phyloP scores from a whole-genome alignment of 2,329 filamentous ascomycete genomes.

The Penicillium sclerotiorum region DNA sequence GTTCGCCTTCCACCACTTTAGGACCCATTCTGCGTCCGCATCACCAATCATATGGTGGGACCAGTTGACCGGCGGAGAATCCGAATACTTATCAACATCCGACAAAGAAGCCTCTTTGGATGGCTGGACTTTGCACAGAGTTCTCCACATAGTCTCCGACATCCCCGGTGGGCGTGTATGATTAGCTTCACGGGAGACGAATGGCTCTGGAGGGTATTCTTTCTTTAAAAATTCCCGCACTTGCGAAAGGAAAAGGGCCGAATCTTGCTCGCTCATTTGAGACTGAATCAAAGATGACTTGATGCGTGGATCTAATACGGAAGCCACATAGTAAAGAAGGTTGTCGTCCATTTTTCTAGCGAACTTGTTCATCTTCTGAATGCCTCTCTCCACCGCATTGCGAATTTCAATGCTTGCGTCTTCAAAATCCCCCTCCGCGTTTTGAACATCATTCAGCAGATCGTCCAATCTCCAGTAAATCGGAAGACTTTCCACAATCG shows the following conservation, averaged over 20 bases:
- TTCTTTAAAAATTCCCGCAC: constrained; percentile 12
- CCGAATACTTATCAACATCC: constrained; percentile 13
- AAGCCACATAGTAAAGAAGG: constrained; percentile 19
- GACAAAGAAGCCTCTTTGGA: constrained; percentile 7
- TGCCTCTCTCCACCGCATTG: constrained; percentile 8
- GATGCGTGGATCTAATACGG: constrained; percentile 16
- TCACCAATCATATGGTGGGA: constrained; percentile 10
- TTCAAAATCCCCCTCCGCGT: constrained; percentile 14
- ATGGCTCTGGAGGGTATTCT: constrained; percentile 11
- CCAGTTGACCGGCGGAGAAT: constrained; percentile 8
- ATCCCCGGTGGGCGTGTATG: constrained; percentile 6
- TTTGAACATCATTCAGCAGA: constrained; percentile 10
- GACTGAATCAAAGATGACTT: constrained; percentile 14
- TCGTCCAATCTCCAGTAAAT: constrained; percentile 13
- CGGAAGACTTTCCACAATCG: constrained; percentile 10
- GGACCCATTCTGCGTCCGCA: constrained; percentile 13
- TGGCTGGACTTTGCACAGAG: constrained; percentile 8
- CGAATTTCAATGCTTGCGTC: constrained; percentile 9
- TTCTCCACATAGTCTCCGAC: constrained; percentile 11
- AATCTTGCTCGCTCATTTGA: constrained; percentile 11
- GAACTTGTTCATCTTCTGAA: constrained; percentile 14
- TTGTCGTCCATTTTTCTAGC: constrained; percentile 11
- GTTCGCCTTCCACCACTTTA: constrained; percentile 13
- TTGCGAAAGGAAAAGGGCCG: constrained; percentile 11
- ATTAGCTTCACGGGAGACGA: constrained; percentile 3